A percentile compares a stretch with the other conserved stretches of the same genome.
These are phyloP conservation scores for Metschnikowia santaceciliae DNA, from an alignment of 805 yeast species.

Conservation along the genomic window DNA sequence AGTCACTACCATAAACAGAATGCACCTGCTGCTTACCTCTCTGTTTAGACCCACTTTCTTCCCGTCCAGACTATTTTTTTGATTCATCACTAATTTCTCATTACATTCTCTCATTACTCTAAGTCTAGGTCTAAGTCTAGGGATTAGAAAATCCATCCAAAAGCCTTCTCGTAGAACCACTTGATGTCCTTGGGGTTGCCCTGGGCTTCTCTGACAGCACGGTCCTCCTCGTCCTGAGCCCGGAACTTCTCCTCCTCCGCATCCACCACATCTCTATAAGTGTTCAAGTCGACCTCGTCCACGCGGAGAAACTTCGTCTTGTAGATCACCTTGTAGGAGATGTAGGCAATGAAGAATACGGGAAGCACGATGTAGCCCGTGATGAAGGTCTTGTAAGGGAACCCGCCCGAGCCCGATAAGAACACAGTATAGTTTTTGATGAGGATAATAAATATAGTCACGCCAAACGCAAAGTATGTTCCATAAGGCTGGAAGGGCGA, in stretches of 20 bases:
- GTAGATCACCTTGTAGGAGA: conserved; percentile 56
- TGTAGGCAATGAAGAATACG: conserved; percentile 49
- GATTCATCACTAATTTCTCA: too few relatives aligned
- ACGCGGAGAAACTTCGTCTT: conserved; percentile 49
- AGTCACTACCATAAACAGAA: too few relatives aligned
- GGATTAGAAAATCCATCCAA: conserved; percentile 47
- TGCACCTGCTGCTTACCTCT: too few relatives aligned
- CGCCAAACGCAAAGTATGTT: conserved; percentile 51
- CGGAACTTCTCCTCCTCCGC: conserved; percentile 45
- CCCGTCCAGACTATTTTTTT: too few relatives aligned
- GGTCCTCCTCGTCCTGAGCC: conserved; percentile 29
- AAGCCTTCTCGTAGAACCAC: conserved; percentile 47
- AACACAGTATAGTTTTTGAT: conserved; percentile 68
- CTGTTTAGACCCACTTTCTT: too few relatives aligned
- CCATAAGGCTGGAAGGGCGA: conserved; percentile 74
- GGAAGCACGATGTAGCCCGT: conserved; percentile 79
- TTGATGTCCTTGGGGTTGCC: conserved; percentile 39
- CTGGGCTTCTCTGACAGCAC: conserved; percentile 38
- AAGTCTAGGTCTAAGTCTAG: too few relatives aligned
- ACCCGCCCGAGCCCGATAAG: conserved; percentile 37
- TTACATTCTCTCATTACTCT: too few relatives aligned
- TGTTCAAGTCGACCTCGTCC: conserved; percentile 56
- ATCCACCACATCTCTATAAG: conserved; percentile 53
- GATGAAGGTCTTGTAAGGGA: conserved; percentile 58
- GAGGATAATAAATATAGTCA: conserved; percentile 53